phyloP scores from a whole-genome alignment of 1,284 basidiomycete species.

The Cutaneotrichosporon cavernicola region DNA sequence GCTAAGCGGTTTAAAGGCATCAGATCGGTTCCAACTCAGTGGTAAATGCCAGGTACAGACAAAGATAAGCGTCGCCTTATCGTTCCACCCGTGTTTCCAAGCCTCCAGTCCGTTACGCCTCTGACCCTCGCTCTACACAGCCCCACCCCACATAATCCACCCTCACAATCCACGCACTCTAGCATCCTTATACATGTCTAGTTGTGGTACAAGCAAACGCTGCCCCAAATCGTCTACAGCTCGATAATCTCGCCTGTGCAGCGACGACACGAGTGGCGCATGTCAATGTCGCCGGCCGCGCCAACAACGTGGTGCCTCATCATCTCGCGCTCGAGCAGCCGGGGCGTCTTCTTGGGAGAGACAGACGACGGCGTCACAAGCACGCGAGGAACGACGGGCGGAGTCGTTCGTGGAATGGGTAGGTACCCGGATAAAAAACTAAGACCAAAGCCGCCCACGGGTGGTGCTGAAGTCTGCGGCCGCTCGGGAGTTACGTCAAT shows the following conservation, averaged over 20 bases:
- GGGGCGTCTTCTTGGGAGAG: conserved; percentile 20
- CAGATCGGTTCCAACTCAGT: too few species aligned
- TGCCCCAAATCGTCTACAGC: conserved; percentile 22
- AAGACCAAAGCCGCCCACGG: conserved; percentile 16
- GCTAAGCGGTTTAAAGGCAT: too few species aligned
- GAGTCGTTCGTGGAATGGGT: conserved; percentile 13
- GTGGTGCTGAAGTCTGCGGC: conserved; percentile 11
- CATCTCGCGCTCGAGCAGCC: conserved; percentile 16
- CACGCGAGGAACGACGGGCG: conserved; percentile 20
- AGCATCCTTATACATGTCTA: conserved; percentile 5
- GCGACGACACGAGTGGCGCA: conserved; percentile 31
- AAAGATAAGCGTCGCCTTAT: too few species aligned
- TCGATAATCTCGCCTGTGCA: conserved; percentile 39
- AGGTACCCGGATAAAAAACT: conserved; percentile 30
- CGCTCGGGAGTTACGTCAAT: conserved; percentile 20
- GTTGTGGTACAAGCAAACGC: conserved; percentile 5
- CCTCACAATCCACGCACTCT: too few species aligned
- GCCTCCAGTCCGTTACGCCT: too few species aligned
- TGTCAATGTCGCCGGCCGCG: conserved; percentile 27
- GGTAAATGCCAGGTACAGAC: too few species aligned
- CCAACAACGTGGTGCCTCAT: conserved; percentile 16
- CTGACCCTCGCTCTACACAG: too few species aligned
- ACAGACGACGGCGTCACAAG: conserved; percentile 24
- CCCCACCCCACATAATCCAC: too few species aligned
- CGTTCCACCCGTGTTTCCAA: too few species aligned